Evolutionary conservation across 108 stramenopile genomes (phyloP).

Genomic region (Cyclotella baltica): DNA sequence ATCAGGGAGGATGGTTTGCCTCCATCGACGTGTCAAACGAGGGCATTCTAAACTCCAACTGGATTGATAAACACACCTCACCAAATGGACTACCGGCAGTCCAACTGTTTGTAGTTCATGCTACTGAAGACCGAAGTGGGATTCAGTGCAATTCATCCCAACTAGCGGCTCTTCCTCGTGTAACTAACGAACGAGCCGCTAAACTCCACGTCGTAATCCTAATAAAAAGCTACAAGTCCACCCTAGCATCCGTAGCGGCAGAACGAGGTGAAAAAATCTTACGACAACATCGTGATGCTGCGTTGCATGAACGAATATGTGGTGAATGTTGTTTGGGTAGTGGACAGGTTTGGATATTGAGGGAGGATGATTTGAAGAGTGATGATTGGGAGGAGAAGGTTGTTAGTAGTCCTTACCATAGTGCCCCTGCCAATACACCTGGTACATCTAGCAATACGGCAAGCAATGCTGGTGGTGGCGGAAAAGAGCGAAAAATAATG

Average conservation of each 20-base stretch:
- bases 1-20: neutral
- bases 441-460: neutral
- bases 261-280: conserved; percentile 9
- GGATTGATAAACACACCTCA: conserved; percentile 6
- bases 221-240: neutral
- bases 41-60: neutral
- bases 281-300: conserved; percentile 19
- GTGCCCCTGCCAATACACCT: neutral
- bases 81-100: neutral
- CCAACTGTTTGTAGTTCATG: neutral
- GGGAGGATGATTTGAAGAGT: conserved; percentile 30
- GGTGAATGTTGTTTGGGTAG: conserved; percentile 31
- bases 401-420: conserved; percentile 30
- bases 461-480: neutral
- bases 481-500: conserved; percentile 14
- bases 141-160: neutral
- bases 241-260: neutral
- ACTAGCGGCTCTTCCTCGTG: neutral
- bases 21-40: neutral
- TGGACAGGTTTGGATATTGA: conserved; percentile 31
- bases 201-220: neutral
- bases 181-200: neutral
- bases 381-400: conserved; percentile 41
- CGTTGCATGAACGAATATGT: conserved; percentile 28
- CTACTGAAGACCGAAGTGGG: neutral